Percentiles rank a stretch among this genome's conserved stretches.
phyloP scores from a whole-genome alignment of 139 green algal species.

The Coelastrella sp. region DNA sequence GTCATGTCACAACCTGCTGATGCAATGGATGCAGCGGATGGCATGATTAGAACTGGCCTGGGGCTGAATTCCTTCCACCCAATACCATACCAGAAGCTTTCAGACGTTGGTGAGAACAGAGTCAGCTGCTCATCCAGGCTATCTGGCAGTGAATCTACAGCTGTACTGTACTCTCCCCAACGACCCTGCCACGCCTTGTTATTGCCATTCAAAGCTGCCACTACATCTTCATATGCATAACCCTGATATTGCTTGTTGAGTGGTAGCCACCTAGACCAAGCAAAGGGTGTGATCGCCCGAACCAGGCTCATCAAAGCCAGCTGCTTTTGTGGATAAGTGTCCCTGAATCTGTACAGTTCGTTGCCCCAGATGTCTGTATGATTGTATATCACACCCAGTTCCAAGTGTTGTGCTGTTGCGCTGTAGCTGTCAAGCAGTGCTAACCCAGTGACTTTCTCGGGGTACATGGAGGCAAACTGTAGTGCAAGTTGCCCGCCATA shows the following conservation, averaged over 20 bases:
- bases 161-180: not conserved
- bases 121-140: slow-evolving; percentile 26
- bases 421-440: slow-evolving; percentile 20
- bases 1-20: not conserved
- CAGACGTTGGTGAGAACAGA: not conserved
- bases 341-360: not conserved
- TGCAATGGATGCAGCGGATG: not conserved
- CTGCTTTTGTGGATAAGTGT: not conserved
- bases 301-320: not conserved
- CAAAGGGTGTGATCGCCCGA: not conserved
- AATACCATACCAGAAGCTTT: slow-evolving; percentile 22
- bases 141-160: not conserved
- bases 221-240: slow-evolving; percentile 1
- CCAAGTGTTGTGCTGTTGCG: not conserved
- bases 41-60: not conserved
- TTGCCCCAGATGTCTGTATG: slow-evolving; percentile 14
- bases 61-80: slow-evolving; percentile 29
- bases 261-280: not conserved
- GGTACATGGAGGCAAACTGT: slow-evolving; percentile 5
- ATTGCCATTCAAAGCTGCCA: not conserved
- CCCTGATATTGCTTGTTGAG: not conserved
- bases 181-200: slow-evolving; percentile 11
- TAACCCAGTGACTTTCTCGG: not conserved
- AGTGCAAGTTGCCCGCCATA: not conserved
- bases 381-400: not conserved